Base-by-base conservation (phyloP, 371 early-diverging fungal species). In the Mucor indicus region DNA sequence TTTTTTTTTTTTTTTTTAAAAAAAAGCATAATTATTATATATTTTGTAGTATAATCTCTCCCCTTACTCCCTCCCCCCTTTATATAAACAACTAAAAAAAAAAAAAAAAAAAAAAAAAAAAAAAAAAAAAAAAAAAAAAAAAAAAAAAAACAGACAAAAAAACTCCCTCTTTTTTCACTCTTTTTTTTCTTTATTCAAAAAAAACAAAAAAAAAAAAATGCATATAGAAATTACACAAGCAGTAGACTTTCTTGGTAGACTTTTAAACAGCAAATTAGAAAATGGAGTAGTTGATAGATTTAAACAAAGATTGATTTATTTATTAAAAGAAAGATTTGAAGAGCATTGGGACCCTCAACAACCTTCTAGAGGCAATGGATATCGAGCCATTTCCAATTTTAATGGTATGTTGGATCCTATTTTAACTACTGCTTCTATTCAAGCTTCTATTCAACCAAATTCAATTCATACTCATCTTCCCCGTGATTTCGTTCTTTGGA, bases 401-500 rank as follows among this genome's bases (percentile, higher is more conserved):
- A 79, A 77, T 38, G 76, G 81, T n/a, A 65, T 67, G 37, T 67
- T 87, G 7, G 90, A 90, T 64, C 71, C 81, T 15, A 58, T 80
- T 23, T 21, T 17, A n/a, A 15, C n/a, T 4, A 20, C 22, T 54
- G 86, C 86, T 16, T 85, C 83, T 30, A 35, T 64, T 22, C 59
- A 57, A 24, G 66, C 77, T 16, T 51, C 37, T 9, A 50, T 80
- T 37, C 29, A 67, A 0, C 37, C 72, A 2, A 57, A 36, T 36
- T 43, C 69, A 25, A 64, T 80, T 20, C 69, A 74, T 51, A 58
- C 63, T 6, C 62, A 69, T 33, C 53, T 89, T 25, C 91, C 91
- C 27, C 80, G 76, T 32, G 91, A 89, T 55, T 63, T 87, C 25
- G 83, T 87, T 21, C 49, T 90, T 16, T 90, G 90, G 90, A 78